Base-by-base conservation (phyloP, 2,329 filamentous ascomycete species). In the Dryadomyces quercus-mongolicae region DNA sequence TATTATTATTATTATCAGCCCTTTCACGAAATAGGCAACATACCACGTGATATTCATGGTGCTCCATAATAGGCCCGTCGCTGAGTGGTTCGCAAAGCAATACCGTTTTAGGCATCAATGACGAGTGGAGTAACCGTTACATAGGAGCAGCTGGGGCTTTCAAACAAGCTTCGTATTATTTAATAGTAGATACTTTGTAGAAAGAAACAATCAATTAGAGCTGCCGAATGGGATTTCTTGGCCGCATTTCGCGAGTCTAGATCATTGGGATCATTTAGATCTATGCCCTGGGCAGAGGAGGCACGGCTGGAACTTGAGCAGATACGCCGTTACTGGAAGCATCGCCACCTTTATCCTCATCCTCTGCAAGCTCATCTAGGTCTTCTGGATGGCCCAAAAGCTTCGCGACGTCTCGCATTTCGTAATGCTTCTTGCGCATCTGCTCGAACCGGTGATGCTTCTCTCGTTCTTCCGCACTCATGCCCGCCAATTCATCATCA, bases 371-470 rank as follows among this genome's bases (percentile, higher is more conserved):
- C n/a, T 80, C 81, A 50, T 82, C 80, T 49, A 85, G 63, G 3
- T 80, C 74, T 64, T 86, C 84, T 3, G 85, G 82, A 63, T 88
- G 85, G 15, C 89, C 91, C 60, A 98, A 79, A 53, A 97, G 71
- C 64, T 84, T 81, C 64, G 93, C 95, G 56, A 96, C 90, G 65
- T 93, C 86, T 72, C 82, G 89, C 93, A 98, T 98, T 76, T 98
- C 93, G 70, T 98, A 98, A 70, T 98, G 93, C 74, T 84, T 92
- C 82, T 93, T 96, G 65, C 93, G 81, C 74, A 89, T 78, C 71
- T 88, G 77, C 72, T 96, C 91, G 68, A 98, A 98, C 66, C 86
- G 82, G 65, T 79, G 81, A 70, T 98, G 93, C 75, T 97, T 96
- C 73, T 93, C 89, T 58, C 75, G 76, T 67, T 95, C 91, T 68